Conservation (phyloP, 306 rosid genomes). For the Carpinus fangiana region DNA sequence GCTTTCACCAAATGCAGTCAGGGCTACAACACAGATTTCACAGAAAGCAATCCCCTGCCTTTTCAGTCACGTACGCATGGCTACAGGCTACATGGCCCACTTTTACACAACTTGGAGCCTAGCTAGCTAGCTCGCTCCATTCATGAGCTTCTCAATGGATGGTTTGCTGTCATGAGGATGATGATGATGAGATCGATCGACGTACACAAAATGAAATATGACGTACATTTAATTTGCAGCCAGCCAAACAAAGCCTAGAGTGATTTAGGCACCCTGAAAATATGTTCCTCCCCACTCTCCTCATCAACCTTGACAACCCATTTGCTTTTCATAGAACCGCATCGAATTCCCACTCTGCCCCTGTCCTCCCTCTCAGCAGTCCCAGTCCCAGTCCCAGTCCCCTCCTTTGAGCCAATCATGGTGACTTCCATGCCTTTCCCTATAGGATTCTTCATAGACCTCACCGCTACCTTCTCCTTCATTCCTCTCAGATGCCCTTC, state of each 20-base stretch:
- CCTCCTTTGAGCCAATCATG: slow-evolving; percentile 37
- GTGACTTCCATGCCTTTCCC: slow-evolving; percentile 64
- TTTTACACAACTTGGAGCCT: too few species aligned
- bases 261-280: slow-evolving; percentile 45
- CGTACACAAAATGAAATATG: background rate
- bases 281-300: slow-evolving; percentile 71
- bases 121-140: too few species aligned
- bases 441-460: slow-evolving; percentile 52
- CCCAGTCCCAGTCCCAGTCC: slow-evolving; percentile 10
- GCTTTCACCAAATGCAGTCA: too few species aligned
- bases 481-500: slow-evolving; percentile 36
- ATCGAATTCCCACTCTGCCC: slow-evolving; percentile 13
- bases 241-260: slow-evolving; percentile 9
- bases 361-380: slow-evolving; percentile 14
- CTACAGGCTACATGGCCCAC: background rate
- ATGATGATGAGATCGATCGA: too few species aligned
- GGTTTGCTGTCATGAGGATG: background rate
- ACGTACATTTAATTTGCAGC: background rate
- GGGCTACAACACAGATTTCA: too few species aligned
- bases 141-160: background rate
- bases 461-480: slow-evolving; percentile 43
- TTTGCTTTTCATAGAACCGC: slow-evolving; percentile 36
- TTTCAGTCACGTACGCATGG: background rate
- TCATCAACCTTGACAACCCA: slow-evolving; percentile 65
- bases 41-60: too few species aligned